A percentile compares a stretch with the other conserved stretches of the same genome.
Conservation (phyloP, 257 asterid species). For the Solanum chmielewskii region DNA sequence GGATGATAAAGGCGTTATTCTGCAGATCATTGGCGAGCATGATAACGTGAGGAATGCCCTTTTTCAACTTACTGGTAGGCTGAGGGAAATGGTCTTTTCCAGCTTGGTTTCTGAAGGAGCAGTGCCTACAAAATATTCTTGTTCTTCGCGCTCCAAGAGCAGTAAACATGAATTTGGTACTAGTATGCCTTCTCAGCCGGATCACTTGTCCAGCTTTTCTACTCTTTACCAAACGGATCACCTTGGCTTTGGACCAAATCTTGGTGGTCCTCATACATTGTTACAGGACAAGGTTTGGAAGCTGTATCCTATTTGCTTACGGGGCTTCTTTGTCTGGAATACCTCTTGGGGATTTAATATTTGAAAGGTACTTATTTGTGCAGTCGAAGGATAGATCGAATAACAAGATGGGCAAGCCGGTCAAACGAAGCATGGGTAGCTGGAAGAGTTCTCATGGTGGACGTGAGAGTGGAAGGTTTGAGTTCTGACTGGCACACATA, state of each 20-base stretch:
- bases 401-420: background rate
- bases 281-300: slow-evolving; percentile 15
- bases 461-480: slow-evolving; percentile 15
- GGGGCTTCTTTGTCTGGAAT: background rate
- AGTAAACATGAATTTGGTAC: slow-evolving; percentile 10
- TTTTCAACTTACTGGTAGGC: slow-evolving; percentile 47
- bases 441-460: slow-evolving; percentile 5
- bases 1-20: background rate
- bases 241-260: slow-evolving; percentile 21
- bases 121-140: background rate
- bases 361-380: background rate
- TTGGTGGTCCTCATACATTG: slow-evolving; percentile 6
- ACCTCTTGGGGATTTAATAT: background rate
- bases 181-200: slow-evolving; percentile 1
- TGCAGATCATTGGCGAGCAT: slow-evolving; percentile 38
- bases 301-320: background rate
- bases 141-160: slow-evolving; percentile 2
- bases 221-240: slow-evolving; percentile 14
- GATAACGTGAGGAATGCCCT: slow-evolving; percentile 45
- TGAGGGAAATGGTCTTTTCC: slow-evolving; percentile 30
- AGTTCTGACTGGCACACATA: background rate
- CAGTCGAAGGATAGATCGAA: slow-evolving; percentile 12
- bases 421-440: slow-evolving; percentile 3
- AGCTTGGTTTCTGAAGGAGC: slow-evolving; percentile 15
- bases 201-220: slow-evolving; percentile 13